Percentiles rank a stretch among this genome's conserved stretches.
phyloP scores from a whole-genome alignment of 2,329 filamentous ascomycete species.

The Cercospora nicotianae region DNA sequence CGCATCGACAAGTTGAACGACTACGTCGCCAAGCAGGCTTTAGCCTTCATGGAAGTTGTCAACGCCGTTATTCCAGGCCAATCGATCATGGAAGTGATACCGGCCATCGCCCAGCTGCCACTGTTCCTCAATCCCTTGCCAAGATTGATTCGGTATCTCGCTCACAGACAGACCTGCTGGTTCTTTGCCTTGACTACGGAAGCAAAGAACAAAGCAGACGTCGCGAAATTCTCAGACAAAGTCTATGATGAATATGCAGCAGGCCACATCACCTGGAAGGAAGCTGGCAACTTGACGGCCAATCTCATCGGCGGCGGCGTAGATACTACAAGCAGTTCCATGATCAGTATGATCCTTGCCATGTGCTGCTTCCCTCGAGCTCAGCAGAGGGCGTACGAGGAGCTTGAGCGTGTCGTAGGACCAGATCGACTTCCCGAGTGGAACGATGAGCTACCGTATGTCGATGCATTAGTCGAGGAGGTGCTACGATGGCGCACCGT shows the following conservation, averaged over 20 bases:
- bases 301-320: neutral
- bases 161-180: too few species aligned
- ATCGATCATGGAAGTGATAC: too few species aligned
- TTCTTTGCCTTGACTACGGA: too few species aligned
- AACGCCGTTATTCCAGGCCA: too few species aligned
- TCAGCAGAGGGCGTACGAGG: neutral
- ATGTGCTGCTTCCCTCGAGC: neutral
- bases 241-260: neutral
- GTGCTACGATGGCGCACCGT: neutral
- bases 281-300: neutral
- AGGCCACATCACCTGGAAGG: neutral
- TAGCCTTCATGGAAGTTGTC: too few species aligned
- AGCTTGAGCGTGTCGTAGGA: neutral
- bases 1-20: too few species aligned
- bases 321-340: neutral
- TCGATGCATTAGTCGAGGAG: neutral
- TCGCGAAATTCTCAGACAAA: neutral
- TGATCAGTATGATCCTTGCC: neutral
- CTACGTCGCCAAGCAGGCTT: too few species aligned
- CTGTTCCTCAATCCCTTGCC: too few species aligned
- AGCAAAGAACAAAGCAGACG: too few species aligned
- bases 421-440: neutral
- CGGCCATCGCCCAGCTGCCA: too few species aligned
- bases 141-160: too few species aligned
- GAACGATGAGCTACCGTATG: neutral